These are phyloP conservation scores for Fraxinus pennsylvanica DNA, from an alignment of 257 asterid genomes.

Conservation along the genomic window DNA sequence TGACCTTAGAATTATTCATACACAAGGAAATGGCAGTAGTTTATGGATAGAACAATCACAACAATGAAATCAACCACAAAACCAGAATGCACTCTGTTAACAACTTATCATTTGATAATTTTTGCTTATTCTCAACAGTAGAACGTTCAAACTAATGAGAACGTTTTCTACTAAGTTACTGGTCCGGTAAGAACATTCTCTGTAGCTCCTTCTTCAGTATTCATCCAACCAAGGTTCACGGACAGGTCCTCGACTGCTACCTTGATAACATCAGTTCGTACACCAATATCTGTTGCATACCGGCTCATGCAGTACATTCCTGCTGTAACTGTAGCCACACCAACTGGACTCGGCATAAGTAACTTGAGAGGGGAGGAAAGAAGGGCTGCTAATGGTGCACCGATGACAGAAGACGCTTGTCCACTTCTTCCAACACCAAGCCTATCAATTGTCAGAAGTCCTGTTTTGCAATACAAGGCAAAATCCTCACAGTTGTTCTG, in stretches of 20 bases:
- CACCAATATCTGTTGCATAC: constrained; percentile 90
- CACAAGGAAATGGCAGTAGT: neutral
- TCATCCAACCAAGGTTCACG: constrained; percentile 63
- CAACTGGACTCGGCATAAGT: constrained; percentile 79
- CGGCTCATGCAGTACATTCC: constrained; percentile 93
- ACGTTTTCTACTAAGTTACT: constrained; percentile 35
- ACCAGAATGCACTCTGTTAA: constrained; percentile 1
- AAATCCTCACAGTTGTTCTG: constrained; percentile 97
- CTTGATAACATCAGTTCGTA: constrained; percentile 70
- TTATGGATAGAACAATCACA: neutral
- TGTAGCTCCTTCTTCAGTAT: constrained; percentile 31
- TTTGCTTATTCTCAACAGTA: neutral
- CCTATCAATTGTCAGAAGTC: constrained; percentile 73
- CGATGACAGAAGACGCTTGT: constrained; percentile 82
- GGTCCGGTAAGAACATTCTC: constrained; percentile 28
- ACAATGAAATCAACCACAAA: neutral
- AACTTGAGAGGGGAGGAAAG: constrained; percentile 79
- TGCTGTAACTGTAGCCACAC: constrained; percentile 77
- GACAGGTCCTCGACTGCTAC: constrained; percentile 84
- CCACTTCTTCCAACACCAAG: constrained; percentile 87
- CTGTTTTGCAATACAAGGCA: constrained; percentile 91
- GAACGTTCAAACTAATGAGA: constrained; percentile 12
- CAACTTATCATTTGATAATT: neutral
- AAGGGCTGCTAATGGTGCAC: constrained; percentile 92
- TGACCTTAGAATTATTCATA: neutral